Evolutionary conservation across 768 basidiomycete species (phyloP), one percentile per base, ranked within the genome.

Genomic region (Leccinum rimulosum): DNA sequence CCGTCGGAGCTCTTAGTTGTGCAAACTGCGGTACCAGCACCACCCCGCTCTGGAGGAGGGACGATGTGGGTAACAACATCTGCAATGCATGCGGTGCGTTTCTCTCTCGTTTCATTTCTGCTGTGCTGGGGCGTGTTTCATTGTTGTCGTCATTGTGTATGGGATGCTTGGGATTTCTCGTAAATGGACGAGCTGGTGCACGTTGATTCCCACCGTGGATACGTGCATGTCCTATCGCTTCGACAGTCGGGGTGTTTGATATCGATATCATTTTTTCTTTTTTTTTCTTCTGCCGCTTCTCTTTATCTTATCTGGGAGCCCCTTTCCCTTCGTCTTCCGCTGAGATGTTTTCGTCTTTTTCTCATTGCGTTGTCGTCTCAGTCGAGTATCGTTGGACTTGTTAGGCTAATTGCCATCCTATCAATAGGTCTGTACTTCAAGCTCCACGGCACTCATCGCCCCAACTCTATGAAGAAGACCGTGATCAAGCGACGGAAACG

Each of bases 401-500:
- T 50, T 58, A 50, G 35, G 31, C 65, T 68, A 60, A 72, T 54
- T 40, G 10, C 49, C 55, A 58, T 62, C 53, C 45, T 60, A 64
- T 63, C 59, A 54, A 55, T 69, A 98, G 96, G 96, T 57, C 83
- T 99, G 9, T 99, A 98, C 78, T 97, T 93, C 82, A 98, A 99
- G 76, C 83, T 99, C 12, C 97, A 99, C 77, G 94, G 95, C 51
- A 93, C 92, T 2, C 95, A 98, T 68, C 86, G 97, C 38, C 97
- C 97, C 40, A 95, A 95, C 64, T 93, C 94, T 62, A 96, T 99
- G 95, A 98, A 97, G 77, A 98, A 98, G 80, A 91, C 93, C 4
- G 93, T 97, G 65, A 99, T 99, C 82, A 99, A 99, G 78, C 85
- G 97, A 35, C 82, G 97, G 64, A 98, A 98, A 76, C 88, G 97